Evolutionary conservation across 129 eudicot species (phyloP), one percentile per base, ranked within the genome.

Genomic region (Pittosporum tobira): DNA sequence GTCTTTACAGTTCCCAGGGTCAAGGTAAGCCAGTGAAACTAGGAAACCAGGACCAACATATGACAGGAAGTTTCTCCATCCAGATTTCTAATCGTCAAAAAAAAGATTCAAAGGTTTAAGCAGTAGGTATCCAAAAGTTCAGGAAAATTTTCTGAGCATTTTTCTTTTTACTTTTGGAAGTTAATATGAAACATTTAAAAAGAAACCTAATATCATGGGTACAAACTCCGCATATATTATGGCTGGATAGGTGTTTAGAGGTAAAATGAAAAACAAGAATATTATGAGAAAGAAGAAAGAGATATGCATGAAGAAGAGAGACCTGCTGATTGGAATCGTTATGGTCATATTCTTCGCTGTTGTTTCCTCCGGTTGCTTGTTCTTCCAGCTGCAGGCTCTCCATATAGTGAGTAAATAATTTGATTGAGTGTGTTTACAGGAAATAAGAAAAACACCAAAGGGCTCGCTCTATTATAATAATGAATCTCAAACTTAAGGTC

Each of bases 11-110:
- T 81, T 81, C 16, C 88, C 88, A 29, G 88, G 88, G 56, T 81
- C 83, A 43, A 81, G 83, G 65, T 81, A 81, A 21, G 88, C 88
- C 50, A 81, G 24, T 20, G 88, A 81, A 59, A 81, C 88, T 14
- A 77, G 62, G 52, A 81, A 68, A 58, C 88, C 88, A 66, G 88
- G 88, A 44, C 88, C 88, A 54, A 81, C 69, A 53, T 62, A 77
- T 3, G 80, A 59, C 3, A 81, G 24, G 48, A 81, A 77, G 12
- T 58, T 60, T 65, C 31, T 81, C 88, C 83, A 73, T 81, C 72
- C 78, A 44, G 73, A 60, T 62, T 73, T 73, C 79, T 78, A 14
- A 3, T 38, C 15, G 7, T 36, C 20, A 12, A 19, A 0, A 20
- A 18, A 19, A 18, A 11, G 36, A 3, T 18, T 9, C 9, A 36